Evolutionary conservation across 208 protist genomes (phyloP), one percentile per base, ranked within the genome.

Genomic region (Crithidia expoeki): DNA sequence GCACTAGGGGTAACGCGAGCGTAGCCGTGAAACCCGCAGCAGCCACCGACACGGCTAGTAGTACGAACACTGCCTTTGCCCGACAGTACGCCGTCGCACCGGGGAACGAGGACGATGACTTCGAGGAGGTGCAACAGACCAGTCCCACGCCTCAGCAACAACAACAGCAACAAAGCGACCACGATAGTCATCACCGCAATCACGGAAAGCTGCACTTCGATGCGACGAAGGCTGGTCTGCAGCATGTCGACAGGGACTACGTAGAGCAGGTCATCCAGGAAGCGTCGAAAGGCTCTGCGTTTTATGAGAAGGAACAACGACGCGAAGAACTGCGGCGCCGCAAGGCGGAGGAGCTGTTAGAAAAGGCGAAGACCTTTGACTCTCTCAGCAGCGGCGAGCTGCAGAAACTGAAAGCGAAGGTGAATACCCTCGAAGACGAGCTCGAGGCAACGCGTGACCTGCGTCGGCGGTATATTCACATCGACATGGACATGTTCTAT

Each of bases 401-500:
- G 77, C 72, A 83, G 51, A 28, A 49, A 11, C 84, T 93, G 49
- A 74, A 81, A 44, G 32, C 47, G 7, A 72, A 61, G 61, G 92
- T 94, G 44, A 79, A 86, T 58, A 62, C 70, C 2, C 68, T 89
- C 33, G 86, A 89, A 50, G 55, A 59, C 34, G 78, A 93, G 65
- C 79, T 96, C 23, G 89, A 94, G 80, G 76, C 79, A 11, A 74
- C 53, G 11, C 84, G 89, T n/a, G 75, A 91, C 38, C 63, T 94
- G 33, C 81, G 80, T 12, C 81, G 86, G 21, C 71, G 80, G 33
- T 94, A 89, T 73, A 85, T 94, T 19, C 92, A 96, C 74, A 72
- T 93, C 28, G 89, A 97, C 74, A 91, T 98, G 84, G 97, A 99
- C 80, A 98, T 98, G 96, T 97, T 98, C 78, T 95, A 90, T 61